Conservation (phyloP, 306 rosid species). For the Fragaria nilgerrensis region DNA sequence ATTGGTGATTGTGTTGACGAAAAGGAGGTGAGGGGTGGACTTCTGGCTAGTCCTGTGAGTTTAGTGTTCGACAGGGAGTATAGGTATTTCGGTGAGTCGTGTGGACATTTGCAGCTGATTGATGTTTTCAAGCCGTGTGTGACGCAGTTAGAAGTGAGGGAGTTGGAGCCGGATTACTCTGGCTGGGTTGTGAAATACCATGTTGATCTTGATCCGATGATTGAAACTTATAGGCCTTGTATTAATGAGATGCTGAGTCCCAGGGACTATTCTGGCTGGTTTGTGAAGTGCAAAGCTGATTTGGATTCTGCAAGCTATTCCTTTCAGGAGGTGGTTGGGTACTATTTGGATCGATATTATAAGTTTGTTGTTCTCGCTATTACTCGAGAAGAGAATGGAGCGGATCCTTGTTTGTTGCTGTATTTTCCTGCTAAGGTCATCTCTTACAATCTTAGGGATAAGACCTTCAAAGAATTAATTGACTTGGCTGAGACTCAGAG, state of each 20-base stretch:
- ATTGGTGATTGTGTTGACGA: not conserved
- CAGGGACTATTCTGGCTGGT: not conserved
- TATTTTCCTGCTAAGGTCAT: slow-evolving; percentile 14
- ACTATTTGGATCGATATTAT: not conserved
- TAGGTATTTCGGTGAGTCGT: slow-evolving; percentile 2
- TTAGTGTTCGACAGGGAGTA: not conserved
- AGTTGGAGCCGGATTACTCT: not conserved
- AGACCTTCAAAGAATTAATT: not conserved
- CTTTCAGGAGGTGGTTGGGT: not conserved
- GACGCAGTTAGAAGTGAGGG: not conserved
- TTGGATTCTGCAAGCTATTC: not conserved
- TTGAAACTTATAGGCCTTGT: not conserved
- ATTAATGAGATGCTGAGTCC: not conserved
- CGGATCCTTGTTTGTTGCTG: slow-evolving; percentile 6
- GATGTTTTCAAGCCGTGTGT: not conserved
- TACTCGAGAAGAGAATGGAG: not conserved
- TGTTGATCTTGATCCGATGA: not conserved
- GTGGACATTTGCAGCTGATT: not conserved
- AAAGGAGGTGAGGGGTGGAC: not conserved
- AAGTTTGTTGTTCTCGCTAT: slow-evolving; percentile 7
- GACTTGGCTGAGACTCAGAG: not conserved
- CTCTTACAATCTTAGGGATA: slow-evolving; percentile 13
- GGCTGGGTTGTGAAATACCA: not conserved
- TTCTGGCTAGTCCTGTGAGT: not conserved
- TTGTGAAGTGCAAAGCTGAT: not conserved